These are phyloP conservation scores for Arabidopsis hybrid DNA, from an alignment of 441 rosid species.

Conservation along the genomic window DNA sequence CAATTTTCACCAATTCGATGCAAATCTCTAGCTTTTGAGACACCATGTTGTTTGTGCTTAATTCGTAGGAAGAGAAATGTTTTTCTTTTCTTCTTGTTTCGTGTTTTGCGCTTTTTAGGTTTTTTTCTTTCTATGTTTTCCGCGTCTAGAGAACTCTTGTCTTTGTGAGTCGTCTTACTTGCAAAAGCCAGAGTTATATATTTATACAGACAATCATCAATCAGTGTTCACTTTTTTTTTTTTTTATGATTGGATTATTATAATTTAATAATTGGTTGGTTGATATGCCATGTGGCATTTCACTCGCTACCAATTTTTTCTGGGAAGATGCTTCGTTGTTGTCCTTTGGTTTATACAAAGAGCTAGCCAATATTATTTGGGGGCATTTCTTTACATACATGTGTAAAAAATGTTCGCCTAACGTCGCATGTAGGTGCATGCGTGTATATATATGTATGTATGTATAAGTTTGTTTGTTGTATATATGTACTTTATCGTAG, in stretches of 20 bases:
- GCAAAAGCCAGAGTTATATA: conserved; percentile 31
- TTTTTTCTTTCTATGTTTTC: conserved; percentile 23
- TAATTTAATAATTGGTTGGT: conserved; percentile 28
- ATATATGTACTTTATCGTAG: not conserved
- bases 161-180: conserved; percentile 36
- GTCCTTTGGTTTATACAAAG: conserved; percentile 37
- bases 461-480: not conserved
- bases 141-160: conserved; percentile 38
- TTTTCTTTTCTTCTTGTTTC: not conserved
- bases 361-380: conserved; percentile 29
- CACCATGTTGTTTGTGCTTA: conserved; percentile 49
- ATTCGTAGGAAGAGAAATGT: conserved; percentile 7
- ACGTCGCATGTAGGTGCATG: conserved; percentile 4
- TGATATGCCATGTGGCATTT: conserved; percentile 35
- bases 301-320: conserved; percentile 15
- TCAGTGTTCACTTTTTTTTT: not conserved
- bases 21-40: conserved; percentile 63
- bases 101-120: conserved; percentile 37
- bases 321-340: conserved; percentile 31
- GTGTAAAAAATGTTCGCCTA: not conserved
- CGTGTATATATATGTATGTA: not conserved
- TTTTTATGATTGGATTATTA: conserved; percentile 32
- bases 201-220: conserved; percentile 24
- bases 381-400: conserved; percentile 33
- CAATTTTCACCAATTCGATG: conserved; percentile 55